phyloP scores from a whole-genome alignment of 1,284 basidiomycete genomes.

The Ustilago curta region DNA sequence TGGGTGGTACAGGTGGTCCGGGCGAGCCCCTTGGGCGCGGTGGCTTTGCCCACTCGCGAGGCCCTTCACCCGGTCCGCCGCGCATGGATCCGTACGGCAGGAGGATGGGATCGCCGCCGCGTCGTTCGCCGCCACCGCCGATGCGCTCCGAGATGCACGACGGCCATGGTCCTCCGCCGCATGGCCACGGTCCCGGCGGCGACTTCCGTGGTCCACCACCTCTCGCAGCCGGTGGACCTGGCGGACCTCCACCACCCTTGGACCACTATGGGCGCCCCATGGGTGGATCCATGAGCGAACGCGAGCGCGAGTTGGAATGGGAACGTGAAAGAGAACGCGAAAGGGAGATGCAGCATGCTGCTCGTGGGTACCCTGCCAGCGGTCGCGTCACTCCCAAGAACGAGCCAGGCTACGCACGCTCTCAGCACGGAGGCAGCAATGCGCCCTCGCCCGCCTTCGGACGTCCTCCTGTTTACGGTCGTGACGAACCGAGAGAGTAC shows the following conservation, averaged over 20 bases:
- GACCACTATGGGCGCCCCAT: conserved; percentile 50
- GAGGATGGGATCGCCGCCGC: conserved; percentile 46
- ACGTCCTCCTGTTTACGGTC: conserved; percentile 45
- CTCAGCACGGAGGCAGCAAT: conserved; percentile 52
- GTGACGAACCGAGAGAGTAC: conserved; percentile 46
- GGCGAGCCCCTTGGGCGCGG: conserved; percentile 24
- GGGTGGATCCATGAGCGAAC: conserved; percentile 43
- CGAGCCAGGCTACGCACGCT: conserved; percentile 41
- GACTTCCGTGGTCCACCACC: conserved; percentile 41
- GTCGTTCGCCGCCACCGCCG: conserved; percentile 44
- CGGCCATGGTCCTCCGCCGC: conserved; percentile 22
- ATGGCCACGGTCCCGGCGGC: conserved; percentile 24
- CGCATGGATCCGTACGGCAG: conserved; percentile 46
- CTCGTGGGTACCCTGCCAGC: conserved; percentile 40
- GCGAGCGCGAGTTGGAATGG: conserved; percentile 53
- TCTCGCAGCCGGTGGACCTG: conserved; percentile 28
- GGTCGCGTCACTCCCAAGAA: conserved; percentile 54
- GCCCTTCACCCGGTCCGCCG: conserved; percentile 43
- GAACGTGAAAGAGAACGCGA: conserved; percentile 51
- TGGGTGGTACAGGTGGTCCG: conserved; percentile 32
- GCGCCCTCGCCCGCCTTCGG: conserved; percentile 50
- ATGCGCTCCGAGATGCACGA: conserved; percentile 35
- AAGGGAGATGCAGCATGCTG: conserved; percentile 42
- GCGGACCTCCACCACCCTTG: conserved; percentile 41
- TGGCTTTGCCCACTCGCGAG: conserved; percentile 47